Conservation (phyloP, 2,329 filamentous ascomycete genomes). For the Dothidotthia symphoricarpi region DNA sequence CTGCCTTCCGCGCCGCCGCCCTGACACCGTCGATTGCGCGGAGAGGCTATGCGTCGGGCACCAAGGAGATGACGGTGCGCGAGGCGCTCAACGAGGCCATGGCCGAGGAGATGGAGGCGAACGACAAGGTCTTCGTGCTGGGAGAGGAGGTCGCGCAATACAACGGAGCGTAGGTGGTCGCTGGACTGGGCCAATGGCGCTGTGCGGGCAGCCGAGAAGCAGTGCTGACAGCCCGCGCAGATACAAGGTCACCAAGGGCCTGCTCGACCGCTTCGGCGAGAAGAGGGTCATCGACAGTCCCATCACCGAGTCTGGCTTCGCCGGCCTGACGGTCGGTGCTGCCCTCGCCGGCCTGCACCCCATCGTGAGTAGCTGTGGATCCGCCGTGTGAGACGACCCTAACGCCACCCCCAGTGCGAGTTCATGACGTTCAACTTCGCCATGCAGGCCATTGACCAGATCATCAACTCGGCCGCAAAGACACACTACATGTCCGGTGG, state of each 20-base stretch:
- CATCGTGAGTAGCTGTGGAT: constrained; percentile 61
- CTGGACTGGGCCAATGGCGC: constrained; percentile 8
- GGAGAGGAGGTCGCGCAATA: constrained; percentile 99
- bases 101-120: constrained; percentile 91
- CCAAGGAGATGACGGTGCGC: constrained; percentile 94
- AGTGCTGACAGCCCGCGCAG: constrained; percentile 48
- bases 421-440: constrained; percentile 99
- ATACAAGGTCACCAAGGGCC: constrained; percentile 99
- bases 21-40: constrained; percentile 49
- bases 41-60: constrained; percentile 59
- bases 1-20: constrained; percentile 51
- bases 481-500: constrained; percentile 99
- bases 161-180: constrained; percentile 75
- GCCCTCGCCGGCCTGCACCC: constrained; percentile 92
- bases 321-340: constrained; percentile 88
- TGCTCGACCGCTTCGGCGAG: constrained; percentile 94
- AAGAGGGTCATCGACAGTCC: constrained; percentile 97
- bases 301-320: constrained; percentile 96
- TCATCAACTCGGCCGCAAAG: constrained; percentile 98
- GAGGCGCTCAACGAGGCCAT: constrained; percentile 97
- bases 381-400: constrained; percentile 4
- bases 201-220: constrained; percentile 1
- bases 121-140: constrained; percentile 92
- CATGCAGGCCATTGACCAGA: constrained; percentile 99
- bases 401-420: constrained; percentile 67